phyloP scores from a whole-genome alignment of 495 filamentous ascomycete genomes.

The Friedmanniomyces endolithicus region DNA sequence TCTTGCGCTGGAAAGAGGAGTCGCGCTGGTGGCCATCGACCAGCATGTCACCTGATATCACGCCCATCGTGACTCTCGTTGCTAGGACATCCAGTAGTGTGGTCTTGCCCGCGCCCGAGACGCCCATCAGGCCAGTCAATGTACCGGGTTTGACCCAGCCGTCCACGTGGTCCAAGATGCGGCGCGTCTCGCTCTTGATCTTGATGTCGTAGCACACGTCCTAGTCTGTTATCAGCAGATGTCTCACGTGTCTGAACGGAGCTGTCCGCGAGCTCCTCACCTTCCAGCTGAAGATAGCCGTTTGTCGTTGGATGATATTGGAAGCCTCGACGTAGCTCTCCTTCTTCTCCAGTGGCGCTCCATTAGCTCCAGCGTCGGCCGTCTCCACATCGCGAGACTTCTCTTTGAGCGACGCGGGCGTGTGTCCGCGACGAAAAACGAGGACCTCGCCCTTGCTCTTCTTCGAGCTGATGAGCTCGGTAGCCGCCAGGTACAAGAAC shows the following conservation, averaged over 20 bases:
- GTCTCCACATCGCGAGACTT: constrained; percentile 42
- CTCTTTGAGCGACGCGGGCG: constrained; percentile 45
- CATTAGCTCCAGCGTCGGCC: constrained; percentile 30
- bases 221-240: background rate
- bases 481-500: constrained; percentile 51
- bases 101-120: constrained; percentile 60
- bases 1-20: constrained; percentile 79
- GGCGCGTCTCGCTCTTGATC: constrained; percentile 62
- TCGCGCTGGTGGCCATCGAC: constrained; percentile 68
- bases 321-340: constrained; percentile 13
- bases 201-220: constrained; percentile 82
- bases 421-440: constrained; percentile 68
- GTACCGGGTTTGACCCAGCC: constrained; percentile 90
- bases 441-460: constrained; percentile 83
- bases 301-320: constrained; percentile 25
- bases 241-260: no score
- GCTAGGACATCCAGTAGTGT: constrained; percentile 63
- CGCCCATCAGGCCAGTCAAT: constrained; percentile 77
- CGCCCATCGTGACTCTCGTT: constrained; percentile 70
- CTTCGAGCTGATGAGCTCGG: constrained; percentile 63
- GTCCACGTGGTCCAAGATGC: constrained; percentile 70
- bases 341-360: constrained; percentile 30
- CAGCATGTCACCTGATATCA: constrained; percentile 74
- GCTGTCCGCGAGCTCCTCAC: background rate
- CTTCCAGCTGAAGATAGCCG: constrained; percentile 74